Conservation (phyloP, 2,329 filamentous ascomycete species). For the Aspergillus novofumigatus region DNA sequence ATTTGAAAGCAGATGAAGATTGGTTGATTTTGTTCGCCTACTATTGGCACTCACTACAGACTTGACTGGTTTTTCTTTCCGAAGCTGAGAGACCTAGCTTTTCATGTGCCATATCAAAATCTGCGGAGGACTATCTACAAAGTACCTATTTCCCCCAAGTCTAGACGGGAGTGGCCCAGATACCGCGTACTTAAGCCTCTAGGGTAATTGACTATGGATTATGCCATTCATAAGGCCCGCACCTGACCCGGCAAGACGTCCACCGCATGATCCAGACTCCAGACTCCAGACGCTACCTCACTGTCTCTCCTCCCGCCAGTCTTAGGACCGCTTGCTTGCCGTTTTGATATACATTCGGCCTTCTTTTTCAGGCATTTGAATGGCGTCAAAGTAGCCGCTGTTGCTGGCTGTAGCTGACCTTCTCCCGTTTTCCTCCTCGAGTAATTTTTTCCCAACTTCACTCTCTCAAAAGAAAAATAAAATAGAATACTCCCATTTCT, state of each 20-base stretch:
- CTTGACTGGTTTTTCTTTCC: not conserved
- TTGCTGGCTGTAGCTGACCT: not conserved
- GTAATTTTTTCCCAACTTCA: not conserved
- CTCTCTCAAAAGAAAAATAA: not conserved
- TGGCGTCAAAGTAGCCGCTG: not conserved
- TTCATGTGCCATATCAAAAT: not conserved
- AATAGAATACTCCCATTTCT: not conserved
- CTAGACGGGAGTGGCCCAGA: not conserved
- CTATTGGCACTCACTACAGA: not conserved
- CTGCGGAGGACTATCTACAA: not conserved
- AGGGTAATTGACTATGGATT: not conserved
- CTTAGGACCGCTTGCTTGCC: not conserved
- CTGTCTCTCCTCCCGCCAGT: not conserved
- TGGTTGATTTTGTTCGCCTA: not conserved
- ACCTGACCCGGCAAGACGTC: slow-evolving; percentile 7
- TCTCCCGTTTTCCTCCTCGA: not conserved
- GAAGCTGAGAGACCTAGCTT: not conserved
- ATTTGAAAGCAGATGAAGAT: not conserved
- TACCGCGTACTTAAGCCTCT: not conserved
- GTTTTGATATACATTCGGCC: not conserved
- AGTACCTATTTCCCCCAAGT: not conserved
- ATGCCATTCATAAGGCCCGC: not conserved
- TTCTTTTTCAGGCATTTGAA: not conserved
- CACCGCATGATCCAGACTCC: slow-evolving; percentile 9
- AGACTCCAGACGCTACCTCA: not conserved